Evolutionary conservation across 257 asterid genomes (phyloP), one percentile per base, ranked within the genome.

Genomic region (Nicotiana tomentosiformis): DNA sequence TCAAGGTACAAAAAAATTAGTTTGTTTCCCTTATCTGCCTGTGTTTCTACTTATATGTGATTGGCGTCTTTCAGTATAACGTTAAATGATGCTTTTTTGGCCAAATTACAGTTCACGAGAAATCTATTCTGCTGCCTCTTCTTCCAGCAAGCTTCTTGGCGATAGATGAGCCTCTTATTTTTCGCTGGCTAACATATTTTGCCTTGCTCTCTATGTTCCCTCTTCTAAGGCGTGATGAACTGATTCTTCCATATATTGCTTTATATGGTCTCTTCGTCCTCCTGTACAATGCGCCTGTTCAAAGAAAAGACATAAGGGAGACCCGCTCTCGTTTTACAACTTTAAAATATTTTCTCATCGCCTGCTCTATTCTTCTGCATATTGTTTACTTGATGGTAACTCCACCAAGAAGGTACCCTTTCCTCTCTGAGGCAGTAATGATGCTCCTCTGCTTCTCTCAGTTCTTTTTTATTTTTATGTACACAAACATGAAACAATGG

Each of bases 131-230:
- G 87, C 93, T 96, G 84, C 98, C 98, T 1, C 97, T 94, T 90
- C 93, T 94, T 85, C 97, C 99, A 7, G 98, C 98, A 33, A 94
- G 98, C 93, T 86, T 96, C 76, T 84, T 96, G 91, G 98, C 94
- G 35, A 66, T 82, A 78, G 97, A 93, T 87, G 93, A 94, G 84
- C 97, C 98, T 46, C 91, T 88, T 65, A 82, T 92, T 56, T 92
- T 91, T 84, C 87, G 67, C 90, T 96, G 98, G 98, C 87, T 94
- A 49, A 88, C 93, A 70, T 87, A 87, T 80, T 77, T 83, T 85
- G 93, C 90, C 23, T 55, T 94, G 86, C 93, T 94, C 84, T 96
- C 98, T 81, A 93, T 93, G 96, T 94, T 94, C 87, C 99, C 99
- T 84, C 98, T 96, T 81, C 86, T 96, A 83, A 89, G 82, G 66